These are phyloP conservation scores for Trichoderma cornu-damae DNA, from an alignment of 2,329 filamentous ascomycete genomes.

Conservation along the genomic window DNA sequence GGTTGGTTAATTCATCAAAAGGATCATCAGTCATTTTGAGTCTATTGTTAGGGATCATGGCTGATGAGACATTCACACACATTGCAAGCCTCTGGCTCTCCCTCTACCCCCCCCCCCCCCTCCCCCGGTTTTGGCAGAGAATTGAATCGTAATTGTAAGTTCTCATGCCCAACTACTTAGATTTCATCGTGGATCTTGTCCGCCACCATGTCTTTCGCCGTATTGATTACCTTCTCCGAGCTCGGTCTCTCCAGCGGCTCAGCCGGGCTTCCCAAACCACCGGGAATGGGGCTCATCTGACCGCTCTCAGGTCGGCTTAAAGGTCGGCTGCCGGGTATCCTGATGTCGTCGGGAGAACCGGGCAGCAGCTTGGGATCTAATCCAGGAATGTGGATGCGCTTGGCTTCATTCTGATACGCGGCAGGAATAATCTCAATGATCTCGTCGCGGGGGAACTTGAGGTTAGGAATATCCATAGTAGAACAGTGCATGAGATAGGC, in stretches of 20 bases:
- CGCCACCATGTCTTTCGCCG: constrained; percentile 45
- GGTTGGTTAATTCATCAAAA: background rate
- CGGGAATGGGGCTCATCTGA: constrained; percentile 45
- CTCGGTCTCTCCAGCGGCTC: constrained; percentile 43
- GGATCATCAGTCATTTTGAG: background rate
- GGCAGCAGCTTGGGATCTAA: constrained; percentile 64
- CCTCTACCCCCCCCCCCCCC: background rate
- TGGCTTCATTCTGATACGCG: constrained; percentile 94
- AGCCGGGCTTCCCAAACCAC: constrained; percentile 42
- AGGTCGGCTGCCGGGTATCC: constrained; percentile 50
- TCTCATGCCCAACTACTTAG: constrained; percentile 26
- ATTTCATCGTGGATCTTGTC: constrained; percentile 52
- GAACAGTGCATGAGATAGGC: constrained; percentile 98
- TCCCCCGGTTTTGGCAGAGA: background rate
- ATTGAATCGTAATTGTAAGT: background rate
- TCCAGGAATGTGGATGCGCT: constrained; percentile 77
- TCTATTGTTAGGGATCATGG: background rate
- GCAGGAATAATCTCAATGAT: constrained; percentile 99
- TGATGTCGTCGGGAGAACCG: constrained; percentile 73
- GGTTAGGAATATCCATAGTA: constrained; percentile 84
- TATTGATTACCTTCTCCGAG: constrained; percentile 46
- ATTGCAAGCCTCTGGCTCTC: background rate
- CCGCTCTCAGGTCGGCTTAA: constrained; percentile 30
- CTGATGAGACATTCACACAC: background rate
- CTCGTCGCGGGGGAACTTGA: constrained; percentile 91